phyloP scores from a whole-genome alignment of 2,329 filamentous ascomycete species.

The Calonectria montana region DNA sequence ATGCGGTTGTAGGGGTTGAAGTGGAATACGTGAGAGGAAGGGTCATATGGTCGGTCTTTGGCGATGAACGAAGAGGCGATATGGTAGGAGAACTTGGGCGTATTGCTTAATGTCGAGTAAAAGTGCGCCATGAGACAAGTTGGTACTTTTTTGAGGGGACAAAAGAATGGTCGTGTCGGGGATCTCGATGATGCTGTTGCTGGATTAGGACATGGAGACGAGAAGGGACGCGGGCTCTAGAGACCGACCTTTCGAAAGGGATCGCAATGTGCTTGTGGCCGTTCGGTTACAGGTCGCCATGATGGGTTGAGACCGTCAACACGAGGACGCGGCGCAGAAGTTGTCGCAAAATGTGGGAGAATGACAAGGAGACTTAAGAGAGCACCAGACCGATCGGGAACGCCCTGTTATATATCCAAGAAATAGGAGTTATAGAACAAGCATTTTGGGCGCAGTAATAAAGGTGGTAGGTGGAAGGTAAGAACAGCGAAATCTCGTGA shows the following conservation, averaged over 20 bases:
- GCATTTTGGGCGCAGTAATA: slow-evolving; percentile 14
- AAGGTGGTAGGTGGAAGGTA: slow-evolving; percentile 1
- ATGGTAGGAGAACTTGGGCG: slow-evolving; percentile 70
- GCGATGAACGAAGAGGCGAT: slow-evolving; percentile 81
- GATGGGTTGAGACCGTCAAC: slow-evolving; percentile 29
- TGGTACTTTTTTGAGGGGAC: slow-evolving; percentile 30
- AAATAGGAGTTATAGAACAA: slow-evolving; percentile 5
- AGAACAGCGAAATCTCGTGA: slow-evolving; percentile 10
- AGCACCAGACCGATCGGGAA: slow-evolving; percentile 11
- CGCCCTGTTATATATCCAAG: neutral
- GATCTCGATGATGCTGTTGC: slow-evolving; percentile 29
- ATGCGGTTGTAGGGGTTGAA: slow-evolving; percentile 75
- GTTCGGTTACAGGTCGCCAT: slow-evolving; percentile 40
- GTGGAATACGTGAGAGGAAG: slow-evolving; percentile 76
- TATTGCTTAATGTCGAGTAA: slow-evolving; percentile 39
- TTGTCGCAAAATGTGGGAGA: slow-evolving; percentile 5
- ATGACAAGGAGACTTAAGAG: neutral
- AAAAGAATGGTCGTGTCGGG: slow-evolving; percentile 17
- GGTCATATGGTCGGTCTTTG: slow-evolving; percentile 76
- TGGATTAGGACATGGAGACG: slow-evolving; percentile 23
- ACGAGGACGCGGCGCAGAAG: slow-evolving; percentile 2
- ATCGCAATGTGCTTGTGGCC: slow-evolving; percentile 36
- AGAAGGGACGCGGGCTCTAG: neutral
- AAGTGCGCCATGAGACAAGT: slow-evolving; percentile 33
- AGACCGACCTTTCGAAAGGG: slow-evolving; percentile 36